These are phyloP conservation scores for Fusarium stilboides DNA, from an alignment of 2,329 filamentous ascomycete species.

Conservation along the genomic window DNA sequence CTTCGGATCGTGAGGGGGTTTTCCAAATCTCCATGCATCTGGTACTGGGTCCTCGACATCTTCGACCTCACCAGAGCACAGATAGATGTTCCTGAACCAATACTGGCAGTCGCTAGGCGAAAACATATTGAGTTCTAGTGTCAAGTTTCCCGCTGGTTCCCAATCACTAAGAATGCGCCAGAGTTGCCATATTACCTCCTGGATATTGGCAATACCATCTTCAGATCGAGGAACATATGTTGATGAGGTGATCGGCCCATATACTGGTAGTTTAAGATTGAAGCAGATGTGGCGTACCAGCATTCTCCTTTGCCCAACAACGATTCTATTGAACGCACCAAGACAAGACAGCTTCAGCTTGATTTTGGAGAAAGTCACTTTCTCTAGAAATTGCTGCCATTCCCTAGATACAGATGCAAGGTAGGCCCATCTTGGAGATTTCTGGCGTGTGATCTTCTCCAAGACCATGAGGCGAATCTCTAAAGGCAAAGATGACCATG, in stretches of 20 bases:
- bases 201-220: background rate
- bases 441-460: constrained; percentile 46
- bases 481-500: constrained; percentile 43
- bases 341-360: constrained; percentile 48
- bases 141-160: background rate
- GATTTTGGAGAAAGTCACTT: constrained; percentile 49
- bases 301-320: constrained; percentile 32
- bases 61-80: constrained; percentile 10
- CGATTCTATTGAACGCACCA: constrained; percentile 41
- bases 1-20: background rate
- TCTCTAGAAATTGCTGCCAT: constrained; percentile 54
- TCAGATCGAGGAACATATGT: too few relatives aligned
- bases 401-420: constrained; percentile 55
- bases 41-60: background rate
- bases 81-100: constrained; percentile 18
- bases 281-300: constrained; percentile 34
- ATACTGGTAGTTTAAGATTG: background rate
- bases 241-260: background rate
- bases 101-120: constrained; percentile 7
- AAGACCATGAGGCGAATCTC: constrained; percentile 55
- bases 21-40: background rate
- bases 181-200: fast-evolving
- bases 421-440: constrained; percentile 52
- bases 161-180: background rate
- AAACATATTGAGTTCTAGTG: background rate